Conservation (phyloP, 306 rosid species). For the Vigna radiata region DNA sequence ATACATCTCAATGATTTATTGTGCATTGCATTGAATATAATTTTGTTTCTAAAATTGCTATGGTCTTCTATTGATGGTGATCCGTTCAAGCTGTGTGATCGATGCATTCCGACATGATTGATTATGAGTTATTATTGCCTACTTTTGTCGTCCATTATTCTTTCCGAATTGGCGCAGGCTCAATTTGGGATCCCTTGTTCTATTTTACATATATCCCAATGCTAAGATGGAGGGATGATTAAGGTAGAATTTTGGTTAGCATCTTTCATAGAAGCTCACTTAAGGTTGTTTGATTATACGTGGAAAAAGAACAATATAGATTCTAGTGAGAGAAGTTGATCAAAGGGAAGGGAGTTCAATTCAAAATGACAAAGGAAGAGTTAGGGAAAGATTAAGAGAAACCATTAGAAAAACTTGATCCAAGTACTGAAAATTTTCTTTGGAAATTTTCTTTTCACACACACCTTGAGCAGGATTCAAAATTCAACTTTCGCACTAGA, state of each 20-base stretch:
- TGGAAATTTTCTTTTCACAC: neutral
- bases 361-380: neutral
- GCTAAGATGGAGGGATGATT: neutral
- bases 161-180: neutral
- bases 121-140: neutral
- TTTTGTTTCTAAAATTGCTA: neutral
- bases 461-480: no score
- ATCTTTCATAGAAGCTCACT: neutral
- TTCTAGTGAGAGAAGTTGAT: neutral
- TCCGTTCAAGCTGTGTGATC: neutral
- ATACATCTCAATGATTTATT: neutral
- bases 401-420: neutral
- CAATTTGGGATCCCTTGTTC: neutral
- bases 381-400: neutral
- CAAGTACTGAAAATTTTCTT: neutral
- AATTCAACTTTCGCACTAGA: no score
- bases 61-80: neutral
- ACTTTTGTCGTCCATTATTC: neutral
- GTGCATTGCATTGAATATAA: constrained; percentile 1
- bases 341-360: neutral
- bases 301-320: neutral
- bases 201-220: neutral
- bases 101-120: neutral
- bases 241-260: neutral
- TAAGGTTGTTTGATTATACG: neutral